These are phyloP conservation scores for Sicyos edulis DNA, from an alignment of 306 rosid species.

Conservation along the genomic window DNA sequence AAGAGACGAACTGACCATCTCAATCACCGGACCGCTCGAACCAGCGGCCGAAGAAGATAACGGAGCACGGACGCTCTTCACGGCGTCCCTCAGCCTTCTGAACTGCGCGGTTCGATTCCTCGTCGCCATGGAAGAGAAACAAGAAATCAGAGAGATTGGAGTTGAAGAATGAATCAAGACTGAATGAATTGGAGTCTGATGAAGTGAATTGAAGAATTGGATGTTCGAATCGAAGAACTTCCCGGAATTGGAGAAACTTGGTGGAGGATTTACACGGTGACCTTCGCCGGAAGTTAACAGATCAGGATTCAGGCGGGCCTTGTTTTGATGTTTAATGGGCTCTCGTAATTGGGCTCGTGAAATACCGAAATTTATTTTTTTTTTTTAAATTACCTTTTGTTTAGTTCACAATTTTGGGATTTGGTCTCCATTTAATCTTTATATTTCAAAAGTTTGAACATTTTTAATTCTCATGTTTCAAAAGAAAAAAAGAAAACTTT, in stretches of 20 bases:
- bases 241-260: neutral
- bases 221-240: neutral
- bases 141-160: neutral
- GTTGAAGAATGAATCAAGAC: neutral
- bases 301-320: constrained; percentile 2
- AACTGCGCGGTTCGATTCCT: constrained; percentile 53
- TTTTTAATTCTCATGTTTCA: too few species aligned
- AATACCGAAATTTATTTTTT: too few species aligned
- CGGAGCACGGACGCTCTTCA: constrained; percentile 68
- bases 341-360: neutral
- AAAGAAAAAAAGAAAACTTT: too few species aligned
- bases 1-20: constrained; percentile 58
- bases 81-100: constrained; percentile 59
- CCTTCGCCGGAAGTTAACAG: constrained; percentile 1
- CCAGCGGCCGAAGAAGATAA: constrained; percentile 53
- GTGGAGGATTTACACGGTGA: constrained; percentile 5
- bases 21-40: constrained; percentile 60
- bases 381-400: too few species aligned
- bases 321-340: neutral
- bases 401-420: too few species aligned
- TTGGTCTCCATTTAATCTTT: too few species aligned
- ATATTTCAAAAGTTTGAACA: too few species aligned
- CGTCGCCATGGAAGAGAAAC: constrained; percentile 46
- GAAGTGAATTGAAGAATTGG: neutral
- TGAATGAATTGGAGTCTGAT: neutral